Conservation (phyloP, 441 rosid genomes). For the Brassica hybrid region DNA sequence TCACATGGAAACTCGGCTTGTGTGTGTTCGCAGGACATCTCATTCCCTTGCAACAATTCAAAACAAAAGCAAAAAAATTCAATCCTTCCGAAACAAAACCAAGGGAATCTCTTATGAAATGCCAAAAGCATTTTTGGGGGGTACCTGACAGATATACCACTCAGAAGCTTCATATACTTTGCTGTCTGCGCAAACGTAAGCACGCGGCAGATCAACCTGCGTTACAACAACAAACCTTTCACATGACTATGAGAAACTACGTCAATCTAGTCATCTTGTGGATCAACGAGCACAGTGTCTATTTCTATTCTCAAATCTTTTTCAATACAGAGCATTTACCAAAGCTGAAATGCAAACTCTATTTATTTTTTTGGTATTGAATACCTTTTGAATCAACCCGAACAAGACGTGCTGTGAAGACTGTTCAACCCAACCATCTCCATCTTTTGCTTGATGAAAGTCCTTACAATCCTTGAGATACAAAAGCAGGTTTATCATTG, state of each 20-base stretch:
- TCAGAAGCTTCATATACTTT: slow-evolving; percentile 87
- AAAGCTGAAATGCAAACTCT: not conserved
- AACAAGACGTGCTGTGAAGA: slow-evolving; percentile 76
- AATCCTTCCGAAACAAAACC: slow-evolving; percentile 14
- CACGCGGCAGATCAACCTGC: slow-evolving; percentile 83
- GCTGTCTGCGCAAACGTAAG: slow-evolving; percentile 92
- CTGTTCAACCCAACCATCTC: slow-evolving; percentile 99
- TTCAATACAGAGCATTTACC: not conserved
- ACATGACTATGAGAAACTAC: slow-evolving; percentile 9
- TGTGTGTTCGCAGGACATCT: slow-evolving; percentile 92
- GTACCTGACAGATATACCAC: slow-evolving; percentile 99
- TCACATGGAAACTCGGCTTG: slow-evolving; percentile 97
- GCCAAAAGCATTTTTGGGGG: not conserved
- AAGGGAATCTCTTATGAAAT: slow-evolving; percentile 5
- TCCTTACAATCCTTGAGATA: slow-evolving; percentile 87
- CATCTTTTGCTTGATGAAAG: slow-evolving; percentile 95
- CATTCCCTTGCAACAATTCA: slow-evolving; percentile 77
- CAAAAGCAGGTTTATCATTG: not conserved
- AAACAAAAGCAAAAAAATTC: slow-evolving; percentile 19
- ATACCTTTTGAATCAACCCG: slow-evolving; percentile 88
- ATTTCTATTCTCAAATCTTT: not conserved
- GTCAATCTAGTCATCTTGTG: not conserved
- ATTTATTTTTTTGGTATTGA: no score
- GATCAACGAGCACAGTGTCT: not conserved
- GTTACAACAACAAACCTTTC: slow-evolving; percentile 33